Conservation (phyloP, 164 flowering plant species). For the Umbilicus rupestris region DNA sequence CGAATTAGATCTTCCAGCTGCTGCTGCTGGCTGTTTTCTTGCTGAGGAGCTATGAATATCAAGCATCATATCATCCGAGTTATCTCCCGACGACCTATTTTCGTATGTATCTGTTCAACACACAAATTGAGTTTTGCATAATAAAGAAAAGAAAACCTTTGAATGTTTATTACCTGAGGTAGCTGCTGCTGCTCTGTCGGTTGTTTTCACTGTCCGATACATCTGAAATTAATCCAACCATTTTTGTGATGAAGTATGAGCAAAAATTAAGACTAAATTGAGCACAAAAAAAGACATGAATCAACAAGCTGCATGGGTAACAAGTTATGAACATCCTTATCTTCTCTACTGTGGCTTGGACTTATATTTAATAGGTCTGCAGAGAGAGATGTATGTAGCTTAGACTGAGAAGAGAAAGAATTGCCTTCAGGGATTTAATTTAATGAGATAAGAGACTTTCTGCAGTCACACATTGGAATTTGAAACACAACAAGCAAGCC, state of each 20-base stretch:
- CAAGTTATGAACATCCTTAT: slow-evolving; percentile 44
- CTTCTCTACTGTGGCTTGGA: not conserved
- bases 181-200: slow-evolving; percentile 79
- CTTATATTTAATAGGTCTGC: slow-evolving; percentile 28
- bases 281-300: too few relatives aligned
- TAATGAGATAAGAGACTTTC: slow-evolving; percentile 12
- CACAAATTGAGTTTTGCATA: too few relatives aligned
- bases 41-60: slow-evolving; percentile 37
- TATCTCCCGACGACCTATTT: slow-evolving; percentile 78
- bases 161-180: slow-evolving; percentile 50
- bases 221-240: too few relatives aligned
- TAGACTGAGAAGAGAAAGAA: slow-evolving; percentile 20
- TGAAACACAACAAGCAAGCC: slow-evolving; percentile 21
- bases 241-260: too few relatives aligned
- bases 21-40: slow-evolving; percentile 15
- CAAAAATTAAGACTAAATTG: not conserved
- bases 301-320: slow-evolving; percentile 19
- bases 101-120: slow-evolving; percentile 39
- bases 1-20: slow-evolving; percentile 23
- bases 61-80: slow-evolving; percentile 50
- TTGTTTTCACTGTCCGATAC: slow-evolving; percentile 95
- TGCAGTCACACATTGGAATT: slow-evolving; percentile 42
- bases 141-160: too few relatives aligned
- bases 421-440: slow-evolving; percentile 1
- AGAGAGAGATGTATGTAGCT: slow-evolving; percentile 39